These are phyloP conservation scores for Diaporthe longicolla DNA, from an alignment of 2,329 filamentous ascomycete genomes.

Conservation along the genomic window DNA sequence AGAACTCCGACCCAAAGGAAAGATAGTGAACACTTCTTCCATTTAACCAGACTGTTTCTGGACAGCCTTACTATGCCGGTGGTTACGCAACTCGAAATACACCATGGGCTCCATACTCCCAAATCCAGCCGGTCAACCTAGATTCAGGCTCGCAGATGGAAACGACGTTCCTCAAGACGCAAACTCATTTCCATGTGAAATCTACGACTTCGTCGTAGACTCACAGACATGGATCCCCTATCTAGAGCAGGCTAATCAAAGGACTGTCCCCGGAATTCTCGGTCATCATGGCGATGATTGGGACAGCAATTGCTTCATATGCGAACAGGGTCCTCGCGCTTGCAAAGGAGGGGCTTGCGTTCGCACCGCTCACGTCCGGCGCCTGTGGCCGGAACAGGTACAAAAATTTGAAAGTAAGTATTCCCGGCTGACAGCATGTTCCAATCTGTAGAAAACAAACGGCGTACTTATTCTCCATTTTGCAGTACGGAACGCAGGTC, in stretches of 20 bases:
- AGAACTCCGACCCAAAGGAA: background rate
- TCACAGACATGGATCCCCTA: background rate
- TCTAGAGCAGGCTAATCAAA: background rate
- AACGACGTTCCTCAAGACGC: background rate
- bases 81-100: background rate
- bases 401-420: background rate
- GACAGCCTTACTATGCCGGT: background rate
- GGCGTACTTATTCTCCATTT: background rate
- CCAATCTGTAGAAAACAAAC: background rate
- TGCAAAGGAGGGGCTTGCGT: background rate
- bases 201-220: background rate
- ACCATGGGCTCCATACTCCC: background rate
- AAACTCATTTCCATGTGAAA: background rate
- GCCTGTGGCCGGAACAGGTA: background rate
- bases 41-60: background rate
- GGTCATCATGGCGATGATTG: background rate
- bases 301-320: background rate
- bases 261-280: background rate
- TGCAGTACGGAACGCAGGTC: background rate
- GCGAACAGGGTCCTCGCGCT: rapidly evolving
- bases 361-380: background rate
- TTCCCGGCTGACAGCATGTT: background rate
- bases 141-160: background rate
- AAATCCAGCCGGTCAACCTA: rapidly evolving
- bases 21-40: background rate